Evolutionary conservation across 441 rosid species (phyloP).

Genomic region (Populus hybrid): DNA sequence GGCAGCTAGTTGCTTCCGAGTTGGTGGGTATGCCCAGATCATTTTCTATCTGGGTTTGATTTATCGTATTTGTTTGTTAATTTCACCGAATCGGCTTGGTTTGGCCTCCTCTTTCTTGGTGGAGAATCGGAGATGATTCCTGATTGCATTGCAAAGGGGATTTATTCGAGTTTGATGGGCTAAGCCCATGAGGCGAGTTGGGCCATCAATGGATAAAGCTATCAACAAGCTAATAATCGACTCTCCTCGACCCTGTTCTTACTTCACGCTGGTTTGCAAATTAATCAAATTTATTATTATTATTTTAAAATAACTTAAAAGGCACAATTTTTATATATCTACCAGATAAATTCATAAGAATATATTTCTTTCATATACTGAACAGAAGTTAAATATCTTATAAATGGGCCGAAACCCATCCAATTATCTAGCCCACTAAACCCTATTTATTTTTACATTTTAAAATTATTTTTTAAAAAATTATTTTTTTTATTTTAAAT

Average conservation of each 20-base stretch:
- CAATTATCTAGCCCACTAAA: not conserved
- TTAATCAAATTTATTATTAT: too few species aligned
- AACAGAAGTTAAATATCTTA: too few species aligned
- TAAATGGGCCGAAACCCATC: not conserved
- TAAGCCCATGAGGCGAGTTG: not conserved
- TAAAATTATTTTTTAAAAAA: too few species aligned
- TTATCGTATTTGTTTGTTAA: not conserved
- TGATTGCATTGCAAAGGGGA: not conserved
- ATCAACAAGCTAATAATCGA: too few species aligned
- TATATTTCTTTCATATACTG: too few species aligned
- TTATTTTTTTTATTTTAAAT: too few species aligned
- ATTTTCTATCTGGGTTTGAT: conserved; percentile 31
- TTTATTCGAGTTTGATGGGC: not conserved
- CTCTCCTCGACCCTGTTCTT: too few species aligned
- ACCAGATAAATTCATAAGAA: too few species aligned
- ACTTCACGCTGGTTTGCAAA: too few species aligned
- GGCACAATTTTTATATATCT: too few species aligned
- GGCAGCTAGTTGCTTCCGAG: conserved; percentile 50
- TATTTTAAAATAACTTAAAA: too few species aligned
- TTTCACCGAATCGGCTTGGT: not conserved
- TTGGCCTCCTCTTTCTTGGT: not conserved
- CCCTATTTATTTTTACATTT: too few species aligned
- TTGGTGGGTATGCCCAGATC: conserved; percentile 71
- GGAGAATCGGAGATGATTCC: not conserved
- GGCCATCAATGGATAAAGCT: not conserved